phyloP scores from a whole-genome alignment of 164 flowering plant species.

The Euptelea pleiosperma region DNA sequence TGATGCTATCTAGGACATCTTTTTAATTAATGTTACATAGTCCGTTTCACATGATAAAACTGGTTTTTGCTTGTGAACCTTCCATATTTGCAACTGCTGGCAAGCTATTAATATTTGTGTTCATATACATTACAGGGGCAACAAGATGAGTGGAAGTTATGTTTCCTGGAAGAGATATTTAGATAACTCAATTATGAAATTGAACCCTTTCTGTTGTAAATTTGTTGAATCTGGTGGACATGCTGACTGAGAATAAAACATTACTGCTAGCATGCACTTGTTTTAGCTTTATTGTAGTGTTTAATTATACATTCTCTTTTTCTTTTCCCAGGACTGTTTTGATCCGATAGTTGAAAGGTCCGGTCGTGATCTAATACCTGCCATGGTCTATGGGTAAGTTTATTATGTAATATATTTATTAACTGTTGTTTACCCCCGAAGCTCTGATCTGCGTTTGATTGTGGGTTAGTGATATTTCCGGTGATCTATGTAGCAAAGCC shows the following conservation, averaged over 20 bases:
- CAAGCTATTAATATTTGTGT: too few relatives aligned
- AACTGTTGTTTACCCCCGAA: background rate
- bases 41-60: too few relatives aligned
- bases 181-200: background rate
- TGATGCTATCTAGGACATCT: too few relatives aligned
- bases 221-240: background rate
- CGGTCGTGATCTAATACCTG: constrained; percentile 86
- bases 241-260: background rate
- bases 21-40: too few relatives aligned
- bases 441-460: background rate
- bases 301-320: constrained; percentile 6
- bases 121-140: background rate
- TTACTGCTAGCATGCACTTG: background rate
- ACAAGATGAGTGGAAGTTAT: background rate
- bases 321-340: constrained; percentile 68
- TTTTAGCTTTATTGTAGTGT: background rate
- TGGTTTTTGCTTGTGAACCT: background rate
- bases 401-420: background rate
- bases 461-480: background rate
- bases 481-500: too few relatives aligned
- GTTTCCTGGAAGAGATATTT: background rate
- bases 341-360: constrained; percentile 69
- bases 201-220: too few relatives aligned
- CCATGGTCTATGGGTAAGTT: constrained; percentile 94
- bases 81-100: background rate